phyloP scores from a whole-genome alignment of 768 basidiomycete species.

The Lentinula edodes region DNA sequence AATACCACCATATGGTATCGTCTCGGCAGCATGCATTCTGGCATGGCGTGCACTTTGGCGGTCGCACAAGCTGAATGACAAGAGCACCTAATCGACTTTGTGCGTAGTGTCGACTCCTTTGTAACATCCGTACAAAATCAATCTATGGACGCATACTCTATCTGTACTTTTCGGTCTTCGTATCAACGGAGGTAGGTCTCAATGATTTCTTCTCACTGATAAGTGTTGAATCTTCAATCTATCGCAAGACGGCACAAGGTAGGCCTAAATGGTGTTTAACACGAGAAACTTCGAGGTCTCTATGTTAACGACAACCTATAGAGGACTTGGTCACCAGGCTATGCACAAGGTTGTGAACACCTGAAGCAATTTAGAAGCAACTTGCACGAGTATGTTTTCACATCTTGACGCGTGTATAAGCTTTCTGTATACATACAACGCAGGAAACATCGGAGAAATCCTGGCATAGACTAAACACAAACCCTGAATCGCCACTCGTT shows the following conservation, averaged over 20 bases:
- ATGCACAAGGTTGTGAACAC: not conserved
- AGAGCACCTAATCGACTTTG: not conserved
- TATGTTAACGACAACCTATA: too few species aligned
- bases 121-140: not conserved
- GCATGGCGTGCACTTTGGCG: slow-evolving; percentile 1
- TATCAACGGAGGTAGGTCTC: too few species aligned
- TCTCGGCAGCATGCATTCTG: slow-evolving; percentile 31
- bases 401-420: too few species aligned
- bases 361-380: not conserved
- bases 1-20: slow-evolving; percentile 46
- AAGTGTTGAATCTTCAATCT: not conserved
- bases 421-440: not conserved
- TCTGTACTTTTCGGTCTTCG: not conserved
- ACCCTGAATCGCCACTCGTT: not conserved
- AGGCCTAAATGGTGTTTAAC: too few species aligned
- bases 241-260: not conserved
- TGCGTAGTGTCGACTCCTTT: not conserved
- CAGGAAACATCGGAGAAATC: not conserved
- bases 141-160: not conserved
- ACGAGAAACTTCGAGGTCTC: too few species aligned
- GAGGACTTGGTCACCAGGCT: too few species aligned
- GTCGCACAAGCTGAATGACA: slow-evolving; percentile 14
- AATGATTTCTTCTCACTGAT: not conserved
- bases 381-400: not conserved
- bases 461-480: not conserved